phyloP scores from a whole-genome alignment of 257 asterid species.

The Rhazya stricta region DNA sequence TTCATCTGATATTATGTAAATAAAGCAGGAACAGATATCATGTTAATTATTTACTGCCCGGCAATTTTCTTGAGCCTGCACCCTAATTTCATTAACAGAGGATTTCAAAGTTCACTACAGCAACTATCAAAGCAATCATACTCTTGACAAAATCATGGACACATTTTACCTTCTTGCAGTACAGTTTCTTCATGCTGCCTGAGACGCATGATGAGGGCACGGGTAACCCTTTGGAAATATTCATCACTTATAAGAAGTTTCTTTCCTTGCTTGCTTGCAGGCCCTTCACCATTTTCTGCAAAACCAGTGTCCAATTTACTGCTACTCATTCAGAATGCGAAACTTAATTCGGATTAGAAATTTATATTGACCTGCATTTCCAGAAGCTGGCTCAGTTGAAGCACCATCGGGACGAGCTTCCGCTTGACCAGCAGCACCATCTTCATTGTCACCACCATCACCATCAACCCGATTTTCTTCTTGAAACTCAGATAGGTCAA shows the following conservation, averaged over 20 bases:
- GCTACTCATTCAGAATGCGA: not conserved
- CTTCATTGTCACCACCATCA: constrained; percentile 33
- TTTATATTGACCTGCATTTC: constrained; percentile 30
- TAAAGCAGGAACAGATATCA: not conserved
- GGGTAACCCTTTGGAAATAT: constrained; percentile 85
- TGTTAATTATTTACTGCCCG: not conserved
- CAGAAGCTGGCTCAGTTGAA: constrained; percentile 40
- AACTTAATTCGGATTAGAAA: not conserved
- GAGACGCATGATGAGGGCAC: constrained; percentile 74
- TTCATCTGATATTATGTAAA: not conserved
- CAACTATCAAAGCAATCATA: not conserved
- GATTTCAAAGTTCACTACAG: not conserved
- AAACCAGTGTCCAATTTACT: constrained; percentile 16
- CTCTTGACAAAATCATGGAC: not conserved
- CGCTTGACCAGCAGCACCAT: constrained; percentile 36
- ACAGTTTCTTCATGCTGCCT: constrained; percentile 80
- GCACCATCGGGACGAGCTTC: constrained; percentile 28
- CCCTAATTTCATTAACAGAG: not conserved
- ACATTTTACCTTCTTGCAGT: constrained; percentile 50
- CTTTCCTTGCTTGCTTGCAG: constrained; percentile 50
- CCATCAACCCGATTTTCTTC: constrained; percentile 43
- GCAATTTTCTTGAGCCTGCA: not conserved
- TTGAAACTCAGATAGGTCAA: constrained; percentile 92
- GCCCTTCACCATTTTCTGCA: constrained; percentile 54
- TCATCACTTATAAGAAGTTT: constrained; percentile 73